phyloP scores from a whole-genome alignment of 306 rosid species.

The Dryas drummondii region DNA sequence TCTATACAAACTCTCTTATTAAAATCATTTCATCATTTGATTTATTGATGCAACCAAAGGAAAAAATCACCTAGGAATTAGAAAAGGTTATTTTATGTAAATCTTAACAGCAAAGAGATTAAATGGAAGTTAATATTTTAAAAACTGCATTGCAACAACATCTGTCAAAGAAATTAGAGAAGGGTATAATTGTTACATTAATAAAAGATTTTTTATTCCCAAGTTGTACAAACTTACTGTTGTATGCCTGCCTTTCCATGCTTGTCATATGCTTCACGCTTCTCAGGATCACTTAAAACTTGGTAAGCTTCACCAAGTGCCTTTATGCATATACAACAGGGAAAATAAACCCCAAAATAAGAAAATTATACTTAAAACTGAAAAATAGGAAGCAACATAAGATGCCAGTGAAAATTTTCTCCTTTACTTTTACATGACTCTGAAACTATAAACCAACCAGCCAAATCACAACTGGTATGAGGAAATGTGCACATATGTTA shows the following conservation, averaged over 20 bases:
- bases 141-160: slow-evolving; percentile 1
- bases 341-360: slow-evolving; percentile 25
- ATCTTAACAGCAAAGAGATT: slow-evolving; percentile 2
- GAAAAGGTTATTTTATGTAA: not conserved
- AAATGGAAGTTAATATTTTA: slow-evolving; percentile 2
- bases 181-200: not conserved
- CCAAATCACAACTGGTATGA: not conserved
- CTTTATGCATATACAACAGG: slow-evolving; percentile 36
- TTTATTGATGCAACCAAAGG: not conserved
- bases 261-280: slow-evolving; percentile 88
- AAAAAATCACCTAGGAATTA: slow-evolving; percentile 7
- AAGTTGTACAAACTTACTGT: slow-evolving; percentile 59
- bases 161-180: not conserved
- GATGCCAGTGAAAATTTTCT: not conserved
- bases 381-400: not conserved
- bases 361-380: not conserved
- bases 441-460: not conserved
- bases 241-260: slow-evolving; percentile 73
- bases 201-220: not conserved
- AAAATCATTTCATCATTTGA: not conserved
- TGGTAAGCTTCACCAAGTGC: slow-evolving; percentile 98
- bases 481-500: slow-evolving; percentile 1
- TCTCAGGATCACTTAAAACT: slow-evolving; percentile 86
- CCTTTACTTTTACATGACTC: not conserved
- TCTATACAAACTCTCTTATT: not conserved